Evolutionary conservation across 345 rosid species (phyloP).

Genomic region (Euphorbia pulcherrima): DNA sequence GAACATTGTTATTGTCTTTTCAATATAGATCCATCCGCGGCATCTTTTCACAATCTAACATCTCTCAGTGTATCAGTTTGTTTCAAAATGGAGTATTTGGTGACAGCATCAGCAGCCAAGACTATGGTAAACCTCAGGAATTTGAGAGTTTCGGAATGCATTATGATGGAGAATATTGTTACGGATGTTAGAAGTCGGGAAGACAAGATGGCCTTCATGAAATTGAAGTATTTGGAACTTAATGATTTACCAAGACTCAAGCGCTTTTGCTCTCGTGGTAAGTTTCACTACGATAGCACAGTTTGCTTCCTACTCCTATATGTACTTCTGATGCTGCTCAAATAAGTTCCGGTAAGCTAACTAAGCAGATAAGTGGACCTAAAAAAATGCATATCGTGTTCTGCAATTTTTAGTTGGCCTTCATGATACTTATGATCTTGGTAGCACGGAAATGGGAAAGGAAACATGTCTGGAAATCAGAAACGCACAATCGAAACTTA

Average conservation of each 20-base stretch:
- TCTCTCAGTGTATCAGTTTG: constrained; percentile 5
- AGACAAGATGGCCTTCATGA: constrained; percentile 6
- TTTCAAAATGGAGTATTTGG: not conserved
- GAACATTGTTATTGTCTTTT: not conserved
- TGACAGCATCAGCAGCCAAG: constrained; percentile 10
- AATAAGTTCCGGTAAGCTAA: too few species aligned
- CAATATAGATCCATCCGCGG: constrained; percentile 4
- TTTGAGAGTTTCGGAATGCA: constrained; percentile 13
- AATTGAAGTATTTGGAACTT: not conserved
- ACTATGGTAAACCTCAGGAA: constrained; percentile 10
- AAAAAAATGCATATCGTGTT: too few species aligned
- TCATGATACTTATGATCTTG: too few species aligned
- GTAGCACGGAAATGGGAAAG: too few species aligned
- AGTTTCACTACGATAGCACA: too few species aligned
- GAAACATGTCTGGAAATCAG: too few species aligned
- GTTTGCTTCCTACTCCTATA: too few species aligned
- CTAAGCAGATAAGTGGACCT: too few species aligned
- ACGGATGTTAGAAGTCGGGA: not conserved
- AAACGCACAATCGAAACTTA: too few species aligned
- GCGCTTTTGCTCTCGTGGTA: not conserved
- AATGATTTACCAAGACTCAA: constrained; percentile 4
- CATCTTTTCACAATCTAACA: constrained; percentile 16
- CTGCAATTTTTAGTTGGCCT: too few species aligned
- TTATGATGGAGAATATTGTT: constrained; percentile 12
- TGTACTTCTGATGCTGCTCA: too few species aligned